phyloP scores from a whole-genome alignment of 192 early-diverging fungal genomes.

The Pilaira anomala region DNA sequence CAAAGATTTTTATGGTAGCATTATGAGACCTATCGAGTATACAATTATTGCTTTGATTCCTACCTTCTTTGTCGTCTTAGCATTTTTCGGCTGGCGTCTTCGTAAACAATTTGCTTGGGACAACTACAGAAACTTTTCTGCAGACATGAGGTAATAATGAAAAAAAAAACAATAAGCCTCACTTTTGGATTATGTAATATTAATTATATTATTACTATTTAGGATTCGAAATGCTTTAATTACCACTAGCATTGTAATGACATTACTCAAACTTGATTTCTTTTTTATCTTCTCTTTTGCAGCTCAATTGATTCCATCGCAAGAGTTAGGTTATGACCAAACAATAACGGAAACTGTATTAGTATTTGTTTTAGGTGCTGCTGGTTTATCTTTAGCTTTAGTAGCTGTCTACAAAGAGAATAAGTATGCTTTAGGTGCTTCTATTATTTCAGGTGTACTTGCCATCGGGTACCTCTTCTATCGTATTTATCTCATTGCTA shows the following conservation, averaged over 20 bases:
- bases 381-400: conserved; percentile 31
- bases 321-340: conserved; percentile 28
- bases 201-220: not conserved
- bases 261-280: conserved; percentile 45
- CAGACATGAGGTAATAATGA: conserved; percentile 34
- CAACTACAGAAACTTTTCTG: conserved; percentile 44
- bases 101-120: conserved; percentile 46
- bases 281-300: conserved; percentile 44
- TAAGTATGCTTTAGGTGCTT: conserved; percentile 30
- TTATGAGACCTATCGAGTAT: conserved; percentile 44
- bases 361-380: conserved; percentile 38
- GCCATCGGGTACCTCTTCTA: conserved; percentile 35
- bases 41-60: conserved; percentile 43
- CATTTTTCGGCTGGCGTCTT: conserved; percentile 30
- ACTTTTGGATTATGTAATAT: not conserved
- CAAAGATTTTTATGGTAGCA: conserved; percentile 20
- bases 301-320: conserved; percentile 44
- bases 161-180: not conserved
- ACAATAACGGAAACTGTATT: conserved; percentile 29
- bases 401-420: conserved; percentile 29
- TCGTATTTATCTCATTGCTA: conserved; percentile 20
- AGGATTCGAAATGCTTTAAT: conserved; percentile 33
- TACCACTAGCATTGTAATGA: conserved; percentile 32
- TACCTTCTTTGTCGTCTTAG: conserved; percentile 28
- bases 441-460: conserved; percentile 15